Evolutionary conservation across 192 early-diverging fungal species (phyloP), one percentile per base, ranked within the genome.

Genomic region (Backusella westeae): DNA sequence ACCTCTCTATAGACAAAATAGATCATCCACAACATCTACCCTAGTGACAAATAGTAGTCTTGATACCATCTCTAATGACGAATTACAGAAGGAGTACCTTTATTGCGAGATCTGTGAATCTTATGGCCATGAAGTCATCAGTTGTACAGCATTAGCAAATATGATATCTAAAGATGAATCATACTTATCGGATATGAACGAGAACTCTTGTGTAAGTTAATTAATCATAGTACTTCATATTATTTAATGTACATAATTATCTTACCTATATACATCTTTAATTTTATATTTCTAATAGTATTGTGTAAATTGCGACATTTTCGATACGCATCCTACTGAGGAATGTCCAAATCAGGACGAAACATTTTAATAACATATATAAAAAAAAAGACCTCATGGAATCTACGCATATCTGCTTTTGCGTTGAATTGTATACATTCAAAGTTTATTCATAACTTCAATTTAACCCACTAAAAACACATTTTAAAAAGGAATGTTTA

Each of bases 241-340:
- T 14, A 17, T 12, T 67, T 4, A 10, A 72, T 76, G 38, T 35
- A 35, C 17, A 70, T 26, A 36, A 35, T 41, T 6, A 70, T 14
- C 38, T 41, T 67, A 36, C 29, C 34, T 36, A 32, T 36, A 10
- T 3, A 32, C 32, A 32, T 34, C 9, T 19, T 34, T 36, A 9
- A 34, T 34, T 52, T 23, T 59, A 59, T 59, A 23, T 23, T 32
- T 73, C 41, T 29, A 29, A 56, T 78, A 87, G 77, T 94, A 92
- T 75, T 94, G 93, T 74, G 92, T 92, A 44, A 91, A 94, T 80
- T 94, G 93, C 78, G 93, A 94, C 74, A 84, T 83, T 38, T 89
- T 88, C 84, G 87, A 79, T 29, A 80, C 72, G 7, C 93, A 94
- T 69, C 85, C 86, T 72, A 94, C 93, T 0, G 88, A 91, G 34